Base-by-base conservation (phyloP, 257 asterid species). In the Jaltomata sinuosa region DNA sequence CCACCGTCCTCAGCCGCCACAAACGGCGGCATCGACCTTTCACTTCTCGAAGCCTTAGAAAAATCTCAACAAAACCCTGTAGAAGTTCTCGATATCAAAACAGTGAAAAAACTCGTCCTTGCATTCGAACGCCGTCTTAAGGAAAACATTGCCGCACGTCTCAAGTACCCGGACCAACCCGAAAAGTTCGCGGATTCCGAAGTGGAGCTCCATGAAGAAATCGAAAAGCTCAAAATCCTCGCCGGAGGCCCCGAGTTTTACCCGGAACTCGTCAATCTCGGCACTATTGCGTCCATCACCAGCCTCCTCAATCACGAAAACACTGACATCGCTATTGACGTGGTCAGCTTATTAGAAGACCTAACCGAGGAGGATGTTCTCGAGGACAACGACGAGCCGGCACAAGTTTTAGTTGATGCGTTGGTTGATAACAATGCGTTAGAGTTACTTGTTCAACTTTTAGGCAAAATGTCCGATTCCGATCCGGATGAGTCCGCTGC, bases 171-270 rank as follows among this genome's bases (percentile, higher is more conserved):
- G 0, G 99, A 96, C 88, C 94, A 94, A 79, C 98, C 99, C 7
- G 98, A 94, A 11, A 96, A 94, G 81, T 96, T 96, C 84, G 98
- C 98, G 5, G 99, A 96, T 85, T 93, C 99, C 80, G 99, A 96
- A 85, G 85, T 94, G 18, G 98, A 93, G 86, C 98, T 96, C 62
- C 99, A 96, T 89, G 98, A 94, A 10, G 98, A 96, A 92, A 92
- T 96, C 85, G 93, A 93, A 86, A 95, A 94, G 91, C 98, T 96
- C 80, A 94, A 94, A 81, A 86, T 96, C 84, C 92, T 96, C 65
- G 97, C 99, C 2, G 98, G 94, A 21, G 98, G 94, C 27, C 99
- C 99, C 25, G 98, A 96, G 82, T 95, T 94, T 31, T 96, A 96
- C 89, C 97, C 98, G 34, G 98, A 96, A 76, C 96, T 96, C 32